Evolutionary conservation across 129 eudicot species (phyloP).

Genomic region (Tanacetum coccineum): DNA sequence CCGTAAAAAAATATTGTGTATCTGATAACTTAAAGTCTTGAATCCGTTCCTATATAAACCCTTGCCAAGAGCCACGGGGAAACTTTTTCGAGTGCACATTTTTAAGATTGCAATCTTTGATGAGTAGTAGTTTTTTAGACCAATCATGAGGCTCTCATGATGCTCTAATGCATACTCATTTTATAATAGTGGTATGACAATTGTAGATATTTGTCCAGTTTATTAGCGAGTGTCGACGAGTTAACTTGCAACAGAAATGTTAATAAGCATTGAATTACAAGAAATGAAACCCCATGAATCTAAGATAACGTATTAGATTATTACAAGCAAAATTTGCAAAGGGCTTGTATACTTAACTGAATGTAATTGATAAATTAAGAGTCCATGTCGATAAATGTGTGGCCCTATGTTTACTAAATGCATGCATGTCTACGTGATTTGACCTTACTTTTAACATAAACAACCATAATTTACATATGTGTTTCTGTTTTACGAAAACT

Average conservation of each 20-base stretch:
- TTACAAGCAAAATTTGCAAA: constrained; percentile 1
- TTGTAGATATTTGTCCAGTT: no score
- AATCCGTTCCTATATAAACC: no score
- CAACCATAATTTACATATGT: background rate
- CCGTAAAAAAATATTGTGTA: no score
- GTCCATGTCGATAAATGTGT: background rate
- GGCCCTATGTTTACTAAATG: constrained; percentile 4
- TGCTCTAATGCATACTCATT: background rate
- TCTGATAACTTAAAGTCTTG: no score
- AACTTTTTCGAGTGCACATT: no score
- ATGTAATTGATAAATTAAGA: background rate
- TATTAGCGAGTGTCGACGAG: background rate
- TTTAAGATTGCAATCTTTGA: no score
- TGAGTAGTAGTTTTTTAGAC: no score
- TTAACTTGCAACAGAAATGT: background rate
- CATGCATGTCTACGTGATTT: constrained; percentile 1
- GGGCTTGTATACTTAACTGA: background rate
- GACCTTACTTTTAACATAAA: no score
- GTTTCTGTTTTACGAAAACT: background rate
- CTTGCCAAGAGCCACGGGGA: no score
- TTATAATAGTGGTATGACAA: no score
- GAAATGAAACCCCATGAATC: background rate
- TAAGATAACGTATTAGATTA: background rate
- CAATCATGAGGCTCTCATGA: background rate
- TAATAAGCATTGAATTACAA: background rate